phyloP scores from a whole-genome alignment of 2,329 filamentous ascomycete species.

The Ophiostoma piceae region DNA sequence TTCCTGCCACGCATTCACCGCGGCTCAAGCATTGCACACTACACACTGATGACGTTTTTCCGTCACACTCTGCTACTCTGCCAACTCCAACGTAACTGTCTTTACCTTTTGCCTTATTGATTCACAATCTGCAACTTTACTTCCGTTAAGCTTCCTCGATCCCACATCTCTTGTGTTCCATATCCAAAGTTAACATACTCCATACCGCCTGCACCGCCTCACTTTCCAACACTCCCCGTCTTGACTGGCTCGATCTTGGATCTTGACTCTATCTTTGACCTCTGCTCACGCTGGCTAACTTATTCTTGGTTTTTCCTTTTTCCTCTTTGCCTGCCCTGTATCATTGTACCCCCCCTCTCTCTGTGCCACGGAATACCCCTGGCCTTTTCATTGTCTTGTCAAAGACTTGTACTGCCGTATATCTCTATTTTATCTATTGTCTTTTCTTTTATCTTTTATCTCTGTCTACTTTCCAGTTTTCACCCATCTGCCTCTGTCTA shows the following conservation, averaged over 20 bases:
- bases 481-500: not conserved
- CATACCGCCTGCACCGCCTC: slow-evolving; percentile 7
- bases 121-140: not conserved
- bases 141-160: slow-evolving; percentile 3
- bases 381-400: not conserved
- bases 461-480: not conserved
- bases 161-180: not conserved
- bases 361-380: slow-evolving; percentile 7
- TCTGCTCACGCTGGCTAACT: not conserved
- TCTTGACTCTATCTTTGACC: not conserved
- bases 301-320: not conserved
- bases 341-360: not conserved
- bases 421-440: slow-evolving; percentile 31
- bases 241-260: not conserved
- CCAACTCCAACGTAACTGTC: not conserved
- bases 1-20: slow-evolving; percentile 27
- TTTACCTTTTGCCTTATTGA: not conserved
- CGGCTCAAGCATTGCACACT: not conserved
- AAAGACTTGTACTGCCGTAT: not conserved
- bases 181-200: not conserved
- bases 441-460: slow-evolving; percentile 33
- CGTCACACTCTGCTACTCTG: not conserved
- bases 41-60: not conserved
- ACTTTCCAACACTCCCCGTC: not conserved
- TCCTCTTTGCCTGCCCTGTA: not conserved